These are phyloP conservation scores for Heliamphora pulchella DNA, from an alignment of 179 eudicot genomes.

Conservation along the genomic window DNA sequence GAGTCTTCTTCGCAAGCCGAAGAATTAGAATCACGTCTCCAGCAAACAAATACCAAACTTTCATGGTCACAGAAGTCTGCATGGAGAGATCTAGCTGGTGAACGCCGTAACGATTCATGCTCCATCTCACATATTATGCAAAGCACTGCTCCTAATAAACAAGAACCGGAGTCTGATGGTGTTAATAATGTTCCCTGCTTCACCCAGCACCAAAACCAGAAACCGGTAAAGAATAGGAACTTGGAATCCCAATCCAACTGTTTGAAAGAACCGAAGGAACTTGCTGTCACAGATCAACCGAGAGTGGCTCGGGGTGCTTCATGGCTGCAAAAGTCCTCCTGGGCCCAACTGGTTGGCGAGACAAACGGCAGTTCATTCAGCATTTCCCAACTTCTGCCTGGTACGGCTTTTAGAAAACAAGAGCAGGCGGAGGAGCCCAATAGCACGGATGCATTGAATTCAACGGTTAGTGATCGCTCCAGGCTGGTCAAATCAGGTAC, in stretches of 20 bases:
- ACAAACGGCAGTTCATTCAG: conserved; percentile 48
- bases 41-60: conserved; percentile 17
- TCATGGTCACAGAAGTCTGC: conserved; percentile 37
- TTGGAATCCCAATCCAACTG: conserved; percentile 13
- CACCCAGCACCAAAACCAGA: neutral
- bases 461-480: conserved; percentile 2
- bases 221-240: conserved; percentile 16
- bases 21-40: conserved; percentile 20
- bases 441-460: conserved; percentile 8
- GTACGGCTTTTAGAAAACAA: conserved; percentile 27
- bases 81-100: conserved; percentile 41
- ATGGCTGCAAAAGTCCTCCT: conserved; percentile 58
- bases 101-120: conserved; percentile 31
- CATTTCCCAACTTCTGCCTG: conserved; percentile 57
- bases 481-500: conserved; percentile 13
- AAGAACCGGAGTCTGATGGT: conserved; percentile 19
- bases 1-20: conserved; percentile 15
- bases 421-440: conserved; percentile 22
- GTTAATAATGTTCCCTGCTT: conserved; percentile 1
- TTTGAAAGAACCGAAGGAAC: conserved; percentile 14
- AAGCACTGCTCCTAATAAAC: conserved; percentile 16
- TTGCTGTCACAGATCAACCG: conserved; percentile 13
- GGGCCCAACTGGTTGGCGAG: conserved; percentile 56
- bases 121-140: conserved; percentile 28
- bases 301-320: conserved; percentile 35